Evolutionary conservation across 2,329 filamentous ascomycete genomes (phyloP).

Genomic region (Aspergillus pseudotamarii): DNA sequence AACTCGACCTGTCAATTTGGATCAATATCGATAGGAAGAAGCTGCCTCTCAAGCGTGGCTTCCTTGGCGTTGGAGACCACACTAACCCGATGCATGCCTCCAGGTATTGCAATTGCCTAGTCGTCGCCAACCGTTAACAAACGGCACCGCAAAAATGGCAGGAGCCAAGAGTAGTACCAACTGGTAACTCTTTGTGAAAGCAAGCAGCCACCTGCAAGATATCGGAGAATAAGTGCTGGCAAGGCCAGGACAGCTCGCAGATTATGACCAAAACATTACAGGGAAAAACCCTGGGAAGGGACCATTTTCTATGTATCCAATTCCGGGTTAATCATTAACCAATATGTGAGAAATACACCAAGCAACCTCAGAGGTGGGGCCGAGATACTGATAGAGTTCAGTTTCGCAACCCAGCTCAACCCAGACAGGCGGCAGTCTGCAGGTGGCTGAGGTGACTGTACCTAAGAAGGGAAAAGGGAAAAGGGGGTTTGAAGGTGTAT

Average conservation of each 20-base stretch:
- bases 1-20: slow-evolving; percentile 17
- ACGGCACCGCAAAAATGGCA: neutral
- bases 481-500: neutral
- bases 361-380: slow-evolving; percentile 17
- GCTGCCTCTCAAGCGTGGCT: neutral
- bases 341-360: slow-evolving; percentile 16
- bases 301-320: slow-evolving; percentile 5
- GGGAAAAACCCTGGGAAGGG: neutral
- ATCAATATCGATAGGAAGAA: slow-evolving; percentile 8
- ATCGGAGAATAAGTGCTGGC: slow-evolving; percentile 7
- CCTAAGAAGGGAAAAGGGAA: slow-evolving; percentile 6
- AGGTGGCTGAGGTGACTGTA: slow-evolving; percentile 7
- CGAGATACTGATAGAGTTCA: slow-evolving; percentile 15
- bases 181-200: neutral
- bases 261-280: neutral
- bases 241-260: neutral
- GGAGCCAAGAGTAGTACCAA: neutral
- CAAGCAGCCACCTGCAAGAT: slow-evolving; percentile 6
- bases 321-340: neutral
- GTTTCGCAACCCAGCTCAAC: slow-evolving; percentile 2
- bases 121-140: neutral
- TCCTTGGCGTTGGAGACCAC: neutral
- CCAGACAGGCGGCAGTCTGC: slow-evolving; percentile 7
- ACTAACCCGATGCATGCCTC: neutral
- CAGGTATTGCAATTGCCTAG: neutral